Conservation (phyloP, 108 stramenopile genomes). For the Skeletonema tropicum region DNA sequence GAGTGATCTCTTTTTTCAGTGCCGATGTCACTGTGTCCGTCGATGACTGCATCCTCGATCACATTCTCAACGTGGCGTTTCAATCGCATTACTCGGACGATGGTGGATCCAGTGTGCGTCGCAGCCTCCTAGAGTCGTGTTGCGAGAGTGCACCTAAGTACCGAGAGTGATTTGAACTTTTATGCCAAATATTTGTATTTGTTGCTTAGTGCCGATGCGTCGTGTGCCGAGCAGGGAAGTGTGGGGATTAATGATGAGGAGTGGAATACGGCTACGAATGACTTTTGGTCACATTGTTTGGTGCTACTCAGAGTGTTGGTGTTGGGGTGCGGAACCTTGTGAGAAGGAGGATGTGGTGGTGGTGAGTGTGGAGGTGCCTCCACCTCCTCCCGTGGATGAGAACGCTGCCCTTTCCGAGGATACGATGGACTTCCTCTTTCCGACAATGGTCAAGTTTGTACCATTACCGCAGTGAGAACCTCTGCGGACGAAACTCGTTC, state of each 20-base stretch:
- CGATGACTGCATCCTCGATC: conserved; percentile 28
- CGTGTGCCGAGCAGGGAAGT: conserved; percentile 6
- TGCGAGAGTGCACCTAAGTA: neutral
- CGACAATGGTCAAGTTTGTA: neutral
- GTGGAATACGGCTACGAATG: neutral
- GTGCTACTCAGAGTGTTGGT: conserved; percentile 15
- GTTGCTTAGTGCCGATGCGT: neutral
- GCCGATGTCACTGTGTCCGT: conserved; percentile 31
- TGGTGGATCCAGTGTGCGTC: neutral
- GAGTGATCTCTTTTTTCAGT: conserved; percentile 25
- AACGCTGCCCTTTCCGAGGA: neutral
- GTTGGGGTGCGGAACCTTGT: conserved; percentile 27
- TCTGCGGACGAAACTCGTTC: neutral
- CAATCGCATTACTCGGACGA: neutral
- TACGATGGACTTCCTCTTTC: neutral
- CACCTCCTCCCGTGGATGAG: neutral
- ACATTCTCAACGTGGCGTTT: neutral
- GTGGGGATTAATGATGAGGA: neutral
- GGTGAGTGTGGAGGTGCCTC: neutral
- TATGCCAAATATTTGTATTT: neutral
- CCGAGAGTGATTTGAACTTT: conserved; percentile 9
- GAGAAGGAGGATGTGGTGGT: conserved; percentile 6
- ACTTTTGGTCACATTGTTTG: conserved; percentile 18
- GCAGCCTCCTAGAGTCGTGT: conserved; percentile 6
- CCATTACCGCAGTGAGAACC: neutral